Evolutionary conservation across 2,329 filamentous ascomycete genomes (phyloP).

Genomic region (Balansia obtecta): DNA sequence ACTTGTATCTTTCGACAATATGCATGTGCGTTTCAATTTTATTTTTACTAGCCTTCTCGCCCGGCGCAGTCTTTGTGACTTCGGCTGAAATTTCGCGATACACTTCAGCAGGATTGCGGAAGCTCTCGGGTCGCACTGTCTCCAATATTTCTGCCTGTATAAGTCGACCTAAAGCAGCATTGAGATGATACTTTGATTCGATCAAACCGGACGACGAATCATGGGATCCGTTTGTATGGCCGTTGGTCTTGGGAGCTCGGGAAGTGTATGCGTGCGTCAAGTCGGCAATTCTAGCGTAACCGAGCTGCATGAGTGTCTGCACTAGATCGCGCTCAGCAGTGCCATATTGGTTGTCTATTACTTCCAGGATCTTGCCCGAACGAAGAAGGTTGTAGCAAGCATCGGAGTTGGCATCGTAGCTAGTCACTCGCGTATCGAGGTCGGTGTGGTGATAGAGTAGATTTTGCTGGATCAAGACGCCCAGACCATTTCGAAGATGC

Average conservation of each 20-base stretch:
- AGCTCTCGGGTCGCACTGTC: conserved; percentile 44
- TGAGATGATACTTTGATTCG: conserved; percentile 34
- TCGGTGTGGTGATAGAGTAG: conserved; percentile 64
- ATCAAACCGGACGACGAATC: conserved; percentile 23
- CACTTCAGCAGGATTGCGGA: conserved; percentile 49
- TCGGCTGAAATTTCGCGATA: conserved; percentile 50
- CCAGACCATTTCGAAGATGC: conserved; percentile 70
- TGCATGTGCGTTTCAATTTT: conserved; percentile 49
- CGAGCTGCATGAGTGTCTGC: conserved; percentile 61
- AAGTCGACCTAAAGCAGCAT: conserved; percentile 37
- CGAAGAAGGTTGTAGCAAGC: conserved; percentile 75
- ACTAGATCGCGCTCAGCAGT: conserved; percentile 61
- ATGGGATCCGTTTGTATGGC: conserved; percentile 22
- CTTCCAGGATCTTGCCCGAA: conserved; percentile 66
- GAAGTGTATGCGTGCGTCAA: conserved; percentile 49
- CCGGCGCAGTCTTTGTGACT: conserved; percentile 36
- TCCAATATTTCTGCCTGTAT: conserved; percentile 57
- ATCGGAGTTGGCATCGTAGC: conserved; percentile 74
- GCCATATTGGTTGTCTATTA: conserved; percentile 64
- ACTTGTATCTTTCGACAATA: conserved; percentile 38
- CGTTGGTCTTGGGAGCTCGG: conserved; percentile 22
- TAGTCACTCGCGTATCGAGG: conserved; percentile 47
- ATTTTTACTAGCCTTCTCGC: conserved; percentile 42
- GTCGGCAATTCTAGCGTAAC: conserved; percentile 62
- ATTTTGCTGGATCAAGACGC: conserved; percentile 78